Evolutionary conservation across 2,329 filamentous ascomycete genomes (phyloP), one percentile per base, ranked within the genome.

Genomic region (Penicillium sumatraense): DNA sequence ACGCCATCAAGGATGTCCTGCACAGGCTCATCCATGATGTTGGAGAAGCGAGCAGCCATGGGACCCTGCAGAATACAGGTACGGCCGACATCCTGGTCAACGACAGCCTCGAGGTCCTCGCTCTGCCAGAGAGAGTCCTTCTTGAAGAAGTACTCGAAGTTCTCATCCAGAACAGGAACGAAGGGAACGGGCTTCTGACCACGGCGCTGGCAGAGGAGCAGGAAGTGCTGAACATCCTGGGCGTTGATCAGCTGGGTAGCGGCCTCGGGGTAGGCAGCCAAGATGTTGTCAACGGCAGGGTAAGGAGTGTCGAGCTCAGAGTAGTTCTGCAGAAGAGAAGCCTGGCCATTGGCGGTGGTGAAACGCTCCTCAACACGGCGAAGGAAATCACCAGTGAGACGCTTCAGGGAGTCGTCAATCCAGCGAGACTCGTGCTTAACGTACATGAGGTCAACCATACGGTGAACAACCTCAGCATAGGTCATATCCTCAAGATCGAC

Each of bases 61-160:
- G 95, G 95, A 16, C 95, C 96, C 74, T 99, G 95, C 33, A 99
- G 81, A 71, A 99, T 97, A 80, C 93, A 97, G 41, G 93, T 96
- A 71, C 96, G 87, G 61, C 91, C 93, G 56, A 99, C 95, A 72
- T 99, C 96, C 77, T 98, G 95, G 65, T 84, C 93, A 58, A 97
- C 93, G 54, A 99, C 93, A 51, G 95, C 95, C 69, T 96, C 93
- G 10, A 99, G 83, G 69, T 99, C 95, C 77, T 99, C 95, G 1
- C 95, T 98, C 78, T 99, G 95, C 95, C 95, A 99, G 7, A 99
- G 84, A 1, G 95, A 99, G 75, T 99, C 95, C 81, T 99, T 99
- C 87, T 99, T 99, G 88, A 99, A 99, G 81, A 91, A 99, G 79
- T 96, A 96, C 73, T 99, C 95, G 64, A 99, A 99, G 72, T 93